These are phyloP conservation scores for Lichenothelia convexa DNA, from an alignment of 495 filamentous ascomycete genomes.

Conservation along the genomic window DNA sequence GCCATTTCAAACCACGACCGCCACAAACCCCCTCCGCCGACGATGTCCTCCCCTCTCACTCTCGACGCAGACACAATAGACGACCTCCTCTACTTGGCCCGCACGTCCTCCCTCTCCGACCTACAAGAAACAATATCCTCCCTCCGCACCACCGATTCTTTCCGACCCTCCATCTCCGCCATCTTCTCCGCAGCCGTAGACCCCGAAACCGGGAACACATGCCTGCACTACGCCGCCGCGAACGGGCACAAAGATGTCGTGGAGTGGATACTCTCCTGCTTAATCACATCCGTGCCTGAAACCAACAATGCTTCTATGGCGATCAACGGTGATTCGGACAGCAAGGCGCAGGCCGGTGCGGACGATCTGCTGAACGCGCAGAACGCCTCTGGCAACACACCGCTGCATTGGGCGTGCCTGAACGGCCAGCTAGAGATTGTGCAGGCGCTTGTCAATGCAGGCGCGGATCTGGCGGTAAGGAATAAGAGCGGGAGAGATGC, in stretches of 20 bases:
- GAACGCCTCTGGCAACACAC: slow-evolving; percentile 72
- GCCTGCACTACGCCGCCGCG: slow-evolving; percentile 74
- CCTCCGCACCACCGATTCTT: slow-evolving; percentile 37
- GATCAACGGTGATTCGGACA: background rate
- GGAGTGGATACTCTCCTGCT: background rate
- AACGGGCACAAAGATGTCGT: slow-evolving; percentile 44
- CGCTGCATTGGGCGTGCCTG: slow-evolving; percentile 79
- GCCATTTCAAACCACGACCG: background rate
- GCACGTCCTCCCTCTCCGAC: slow-evolving; percentile 52
- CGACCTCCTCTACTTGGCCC: slow-evolving; percentile 72
- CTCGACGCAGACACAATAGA: slow-evolving; percentile 63
- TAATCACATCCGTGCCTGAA: slow-evolving; percentile 23
- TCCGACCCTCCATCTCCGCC: slow-evolving; percentile 33
- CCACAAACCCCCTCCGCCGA: background rate
- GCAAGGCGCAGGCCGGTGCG: too few species aligned
- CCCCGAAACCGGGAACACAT: slow-evolving; percentile 46
- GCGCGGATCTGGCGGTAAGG: slow-evolving; percentile 51
- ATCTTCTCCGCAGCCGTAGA: slow-evolving; percentile 51
- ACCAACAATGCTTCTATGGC: too few species aligned
- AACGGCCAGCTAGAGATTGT: slow-evolving; percentile 72
- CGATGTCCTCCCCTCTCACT: slow-evolving; percentile 4
- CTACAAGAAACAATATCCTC: too few species aligned
- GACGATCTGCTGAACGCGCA: slow-evolving; percentile 38
- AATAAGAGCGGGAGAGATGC: slow-evolving; percentile 77
- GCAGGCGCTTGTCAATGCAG: slow-evolving; percentile 51